Base-by-base conservation (phyloP, 148 eudicot genomes). In the Spergularia marina region DNA sequence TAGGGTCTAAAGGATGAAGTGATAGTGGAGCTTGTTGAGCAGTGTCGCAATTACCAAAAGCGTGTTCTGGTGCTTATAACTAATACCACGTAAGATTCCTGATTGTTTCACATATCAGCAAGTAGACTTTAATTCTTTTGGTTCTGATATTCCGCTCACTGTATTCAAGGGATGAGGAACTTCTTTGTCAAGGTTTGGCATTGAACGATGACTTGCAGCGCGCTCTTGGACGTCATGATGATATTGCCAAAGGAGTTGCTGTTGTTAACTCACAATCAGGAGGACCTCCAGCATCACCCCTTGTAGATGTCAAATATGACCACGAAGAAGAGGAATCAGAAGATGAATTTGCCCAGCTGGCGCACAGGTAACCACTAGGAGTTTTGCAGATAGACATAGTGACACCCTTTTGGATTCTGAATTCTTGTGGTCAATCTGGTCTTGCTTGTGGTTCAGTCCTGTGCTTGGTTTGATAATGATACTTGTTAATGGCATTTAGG, bases 321-420 rank as follows among this genome's bases (percentile, higher is more conserved):
- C 96, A 89, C 44, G 98, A 94, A 80, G 97, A 91, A 64, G 98
- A 94, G 61, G 98, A 94, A 79, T 83, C 91, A 21, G 98, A 94
- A 75, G 98, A 94, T 78, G 98, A 94, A 77, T 89, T 87, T 84
- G 75, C 87, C 53, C 91, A 87, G 77, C 84, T 94, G 67, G 85
- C 97, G 4, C 98, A 75, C 83, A 91, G 98, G 98, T 94, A 78
- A 70, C 30, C 10, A 14, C 71, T 25, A 41, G 64, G 51, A 68
- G 40, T 69, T 75, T 76, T 51, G 49, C 17, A 56, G 77, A 30
- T 70, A 10, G 41, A 56, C 44, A 68, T 11, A 47, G 17, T 15
- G 36, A 10, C 23, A 23, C 21, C 12, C 52, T 68, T 23, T 68
- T 55, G 23, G 10, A 15, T 40, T 65, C 14, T 65, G 49, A 0